Evolutionary conservation across 805 yeast genomes (phyloP).

Genomic region (Torulaspora microellipsoides): DNA sequence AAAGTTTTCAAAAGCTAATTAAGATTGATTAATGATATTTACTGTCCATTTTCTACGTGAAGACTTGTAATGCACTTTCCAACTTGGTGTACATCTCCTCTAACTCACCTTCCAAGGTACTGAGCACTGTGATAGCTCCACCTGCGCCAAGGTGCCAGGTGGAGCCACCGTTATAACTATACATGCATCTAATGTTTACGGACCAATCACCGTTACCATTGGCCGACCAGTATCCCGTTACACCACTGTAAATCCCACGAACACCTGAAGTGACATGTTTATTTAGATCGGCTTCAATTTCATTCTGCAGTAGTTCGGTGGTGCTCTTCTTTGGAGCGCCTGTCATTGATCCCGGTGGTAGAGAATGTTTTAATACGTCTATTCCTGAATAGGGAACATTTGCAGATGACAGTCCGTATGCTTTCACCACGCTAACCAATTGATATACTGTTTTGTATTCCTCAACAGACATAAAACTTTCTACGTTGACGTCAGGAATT

Average conservation of each 20-base stretch:
- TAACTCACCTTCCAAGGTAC: conserved; percentile 82
- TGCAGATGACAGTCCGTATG: conserved; percentile 36
- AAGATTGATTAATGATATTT: too few species aligned
- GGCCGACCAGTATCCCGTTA: conserved; percentile 90
- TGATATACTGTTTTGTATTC: conserved; percentile 90
- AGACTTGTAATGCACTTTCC: conserved; percentile 73
- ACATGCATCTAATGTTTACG: conserved; percentile 83
- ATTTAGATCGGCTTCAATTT: conserved; percentile 34
- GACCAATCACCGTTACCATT: conserved; percentile 93
- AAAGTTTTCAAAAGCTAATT: too few species aligned
- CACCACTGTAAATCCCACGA: conserved; percentile 91
- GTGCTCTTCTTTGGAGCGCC: conserved; percentile 97
- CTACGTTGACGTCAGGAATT: conserved; percentile 59
- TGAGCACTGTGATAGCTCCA: conserved; percentile 91
- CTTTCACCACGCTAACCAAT: conserved; percentile 83
- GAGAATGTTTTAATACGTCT: conserved; percentile 68
- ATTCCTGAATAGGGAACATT: conserved; percentile 51
- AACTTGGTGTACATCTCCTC: conserved; percentile 84
- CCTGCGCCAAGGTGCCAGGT: conserved; percentile 95
- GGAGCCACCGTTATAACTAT: conserved; percentile 47
- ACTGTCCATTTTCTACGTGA: conserved; percentile 26
- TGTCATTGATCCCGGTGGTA: conserved; percentile 99
- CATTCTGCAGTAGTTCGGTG: conserved; percentile 66
- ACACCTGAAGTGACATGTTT: conserved; percentile 26
- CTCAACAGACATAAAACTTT: conserved; percentile 84